Evolutionary conservation across 495 filamentous ascomycete species (phyloP).

Genomic region (Penicillium diatomitis): DNA sequence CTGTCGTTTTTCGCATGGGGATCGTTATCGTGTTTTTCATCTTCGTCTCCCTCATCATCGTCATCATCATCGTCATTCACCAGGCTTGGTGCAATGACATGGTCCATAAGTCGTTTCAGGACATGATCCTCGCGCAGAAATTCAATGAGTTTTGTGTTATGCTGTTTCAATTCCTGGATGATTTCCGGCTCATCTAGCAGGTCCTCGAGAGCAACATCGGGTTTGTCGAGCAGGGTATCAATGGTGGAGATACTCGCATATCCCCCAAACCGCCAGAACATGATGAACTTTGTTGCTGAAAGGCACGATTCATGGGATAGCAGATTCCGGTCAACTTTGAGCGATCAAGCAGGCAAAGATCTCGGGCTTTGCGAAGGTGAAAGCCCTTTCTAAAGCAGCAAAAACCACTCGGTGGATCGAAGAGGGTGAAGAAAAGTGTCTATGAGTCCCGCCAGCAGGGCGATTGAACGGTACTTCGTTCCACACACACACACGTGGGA

Average conservation of each 20-base stretch:
- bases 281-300: conserved; percentile 49
- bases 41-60: conserved; percentile 46
- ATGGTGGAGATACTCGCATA: conserved; percentile 95
- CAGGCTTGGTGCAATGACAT: conserved; percentile 72
- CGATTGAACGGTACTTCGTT: conserved; percentile 10
- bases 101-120: conserved; percentile 78
- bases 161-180: conserved; percentile 94
- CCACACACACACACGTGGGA: conserved; percentile 13
- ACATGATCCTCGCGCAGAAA: conserved; percentile 83
- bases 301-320: conserved; percentile 34
- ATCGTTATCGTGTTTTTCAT: conserved; percentile 49
- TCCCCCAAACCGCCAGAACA: conserved; percentile 99
- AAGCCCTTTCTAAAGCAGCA: no score
- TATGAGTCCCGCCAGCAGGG: conserved; percentile 8
- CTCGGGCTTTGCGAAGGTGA: no score
- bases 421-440: conserved; percentile 2
- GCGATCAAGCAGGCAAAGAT: conserved; percentile 1
- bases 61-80: conserved; percentile 56
- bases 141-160: conserved; percentile 96
- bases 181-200: conserved; percentile 91
- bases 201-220: conserved; percentile 89
- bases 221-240: conserved; percentile 91
- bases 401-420: neutral
- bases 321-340: conserved; percentile 19
- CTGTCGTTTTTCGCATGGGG: conserved; percentile 29